Percentiles rank a stretch among this genome's conserved stretches.
phyloP scores from a whole-genome alignment of 768 basidiomycete species.

The Tricholoma sp. region DNA sequence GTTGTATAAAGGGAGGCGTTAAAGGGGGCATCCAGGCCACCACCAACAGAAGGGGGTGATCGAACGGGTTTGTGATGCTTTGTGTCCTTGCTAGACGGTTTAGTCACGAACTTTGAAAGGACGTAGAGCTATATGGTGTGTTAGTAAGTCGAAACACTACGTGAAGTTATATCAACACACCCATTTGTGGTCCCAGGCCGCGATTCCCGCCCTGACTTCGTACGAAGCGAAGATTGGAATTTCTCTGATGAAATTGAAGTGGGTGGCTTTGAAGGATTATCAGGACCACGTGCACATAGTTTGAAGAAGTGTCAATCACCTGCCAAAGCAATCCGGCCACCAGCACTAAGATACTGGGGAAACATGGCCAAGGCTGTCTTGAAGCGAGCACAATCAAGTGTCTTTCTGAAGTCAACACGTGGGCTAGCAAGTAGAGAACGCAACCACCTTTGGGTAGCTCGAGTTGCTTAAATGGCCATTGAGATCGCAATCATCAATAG shows the following conservation, averaged over 20 bases:
- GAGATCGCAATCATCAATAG: constrained; percentile 68
- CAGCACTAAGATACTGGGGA: constrained; percentile 51
- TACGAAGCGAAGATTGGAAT: constrained; percentile 59
- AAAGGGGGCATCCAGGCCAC: constrained; percentile 13
- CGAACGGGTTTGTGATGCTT: constrained; percentile 10
- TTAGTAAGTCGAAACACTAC: background rate
- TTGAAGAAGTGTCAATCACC: constrained; percentile 35
- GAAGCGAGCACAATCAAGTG: constrained; percentile 44
- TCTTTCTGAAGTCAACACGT: constrained; percentile 18
- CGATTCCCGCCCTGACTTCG: constrained; percentile 54
- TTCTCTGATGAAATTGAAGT: constrained; percentile 66
- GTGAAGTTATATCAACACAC: constrained; percentile 18
- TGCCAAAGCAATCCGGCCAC: constrained; percentile 59
- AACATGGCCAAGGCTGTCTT: constrained; percentile 44
- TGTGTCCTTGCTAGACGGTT: constrained; percentile 32
- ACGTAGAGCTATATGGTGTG: constrained; percentile 46
- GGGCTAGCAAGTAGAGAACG: background rate
- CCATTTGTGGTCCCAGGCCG: constrained; percentile 78
- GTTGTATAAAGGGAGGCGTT: constrained; percentile 30
- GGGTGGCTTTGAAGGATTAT: constrained; percentile 39
- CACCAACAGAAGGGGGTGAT: constrained; percentile 4
- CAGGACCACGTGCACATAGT: background rate
- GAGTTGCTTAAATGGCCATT: constrained; percentile 78
- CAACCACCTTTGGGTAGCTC: constrained; percentile 64
- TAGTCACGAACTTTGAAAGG: constrained; percentile 59